These are phyloP conservation scores for Hirsutella minnesotensis DNA, from an alignment of 2,329 filamentous ascomycete species.

Conservation along the genomic window DNA sequence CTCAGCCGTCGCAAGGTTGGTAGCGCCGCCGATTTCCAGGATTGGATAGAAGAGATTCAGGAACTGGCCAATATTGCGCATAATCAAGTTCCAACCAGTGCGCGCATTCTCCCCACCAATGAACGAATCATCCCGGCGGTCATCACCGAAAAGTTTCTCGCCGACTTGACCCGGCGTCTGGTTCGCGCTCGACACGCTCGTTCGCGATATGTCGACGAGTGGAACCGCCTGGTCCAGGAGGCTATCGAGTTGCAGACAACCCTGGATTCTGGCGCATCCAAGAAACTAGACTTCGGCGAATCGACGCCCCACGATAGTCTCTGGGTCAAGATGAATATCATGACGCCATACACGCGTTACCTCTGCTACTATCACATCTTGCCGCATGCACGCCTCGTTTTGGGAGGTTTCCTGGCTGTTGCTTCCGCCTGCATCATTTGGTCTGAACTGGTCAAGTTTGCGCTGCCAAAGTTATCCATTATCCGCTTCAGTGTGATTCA, in stretches of 20 bases:
- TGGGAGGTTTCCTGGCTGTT: conserved; percentile 56
- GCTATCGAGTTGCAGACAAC: conserved; percentile 69
- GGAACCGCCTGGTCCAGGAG: conserved; percentile 65
- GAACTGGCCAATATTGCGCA: conserved; percentile 66
- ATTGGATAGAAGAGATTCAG: conserved; percentile 92
- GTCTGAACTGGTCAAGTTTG: conserved; percentile 85
- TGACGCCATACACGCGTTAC: conserved; percentile 76
- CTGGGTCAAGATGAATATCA: conserved; percentile 42
- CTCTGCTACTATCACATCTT: conserved; percentile 62
- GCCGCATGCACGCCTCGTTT: conserved; percentile 51
- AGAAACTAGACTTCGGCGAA: conserved; percentile 64
- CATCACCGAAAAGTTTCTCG: conserved; percentile 86
- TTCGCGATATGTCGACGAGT: conserved; percentile 73
- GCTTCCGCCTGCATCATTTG: conserved; percentile 80
- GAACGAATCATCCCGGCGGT: conserved; percentile 55
- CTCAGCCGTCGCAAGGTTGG: conserved; percentile 72
- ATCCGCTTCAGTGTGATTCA: conserved; percentile 58
- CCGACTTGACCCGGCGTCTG: conserved; percentile 74
- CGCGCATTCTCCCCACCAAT: conserved; percentile 28
- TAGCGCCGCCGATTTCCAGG: conserved; percentile 61
- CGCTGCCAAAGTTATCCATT: conserved; percentile 64
- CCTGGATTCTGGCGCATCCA: conserved; percentile 70
- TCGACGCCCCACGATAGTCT: conserved; percentile 42
- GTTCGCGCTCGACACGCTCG: conserved; percentile 74
- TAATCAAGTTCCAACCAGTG: conserved; percentile 31